Evolutionary conservation across 2,329 filamentous ascomycete genomes (phyloP).

Genomic region (Epicoccum sorghinum): DNA sequence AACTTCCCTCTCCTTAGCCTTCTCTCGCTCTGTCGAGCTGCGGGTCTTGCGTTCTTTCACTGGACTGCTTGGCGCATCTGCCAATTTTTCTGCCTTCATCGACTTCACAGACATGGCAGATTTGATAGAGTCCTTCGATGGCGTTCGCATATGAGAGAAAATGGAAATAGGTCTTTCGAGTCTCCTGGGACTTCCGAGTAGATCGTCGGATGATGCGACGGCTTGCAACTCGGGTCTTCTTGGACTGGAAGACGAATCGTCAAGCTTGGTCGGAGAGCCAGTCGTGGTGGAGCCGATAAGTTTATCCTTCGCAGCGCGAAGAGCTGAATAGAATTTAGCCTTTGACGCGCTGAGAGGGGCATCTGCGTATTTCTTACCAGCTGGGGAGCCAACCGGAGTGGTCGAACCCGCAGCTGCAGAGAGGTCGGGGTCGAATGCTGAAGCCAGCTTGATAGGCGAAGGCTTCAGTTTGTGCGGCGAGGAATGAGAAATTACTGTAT

Average conservation of each 20-base stretch:
- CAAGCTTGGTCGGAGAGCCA: constrained; percentile 64
- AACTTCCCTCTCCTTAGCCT: constrained; percentile 62
- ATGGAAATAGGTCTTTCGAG: constrained; percentile 38
- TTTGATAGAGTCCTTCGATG: constrained; percentile 45
- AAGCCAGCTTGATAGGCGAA: constrained; percentile 50
- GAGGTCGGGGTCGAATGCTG: constrained; percentile 52
- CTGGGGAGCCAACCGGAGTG: constrained; percentile 63
- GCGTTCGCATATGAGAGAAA: constrained; percentile 45
- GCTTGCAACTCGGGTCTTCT: constrained; percentile 19
- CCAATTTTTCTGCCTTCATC: constrained; percentile 32
- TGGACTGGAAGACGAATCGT: constrained; percentile 53
- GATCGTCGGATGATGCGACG: background rate
- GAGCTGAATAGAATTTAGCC: constrained; percentile 86
- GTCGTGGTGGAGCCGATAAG: constrained; percentile 74
- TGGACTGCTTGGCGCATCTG: constrained; percentile 39
- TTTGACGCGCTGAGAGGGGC: constrained; percentile 91
- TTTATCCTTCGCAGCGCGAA: constrained; percentile 85
- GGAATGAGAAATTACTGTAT: constrained; percentile 59
- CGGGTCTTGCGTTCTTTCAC: constrained; percentile 57
- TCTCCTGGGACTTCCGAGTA: constrained; percentile 43
- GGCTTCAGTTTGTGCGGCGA: constrained; percentile 51
- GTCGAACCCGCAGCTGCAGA: constrained; percentile 54
- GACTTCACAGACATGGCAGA: constrained; percentile 39
- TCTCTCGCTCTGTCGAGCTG: constrained; percentile 67
- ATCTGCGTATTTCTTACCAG: constrained; percentile 63